A percentile compares a stretch with the other conserved stretches of the same genome.
phyloP scores from a whole-genome alignment of 1,139 yeast genomes.

The Pichia sp. region DNA sequence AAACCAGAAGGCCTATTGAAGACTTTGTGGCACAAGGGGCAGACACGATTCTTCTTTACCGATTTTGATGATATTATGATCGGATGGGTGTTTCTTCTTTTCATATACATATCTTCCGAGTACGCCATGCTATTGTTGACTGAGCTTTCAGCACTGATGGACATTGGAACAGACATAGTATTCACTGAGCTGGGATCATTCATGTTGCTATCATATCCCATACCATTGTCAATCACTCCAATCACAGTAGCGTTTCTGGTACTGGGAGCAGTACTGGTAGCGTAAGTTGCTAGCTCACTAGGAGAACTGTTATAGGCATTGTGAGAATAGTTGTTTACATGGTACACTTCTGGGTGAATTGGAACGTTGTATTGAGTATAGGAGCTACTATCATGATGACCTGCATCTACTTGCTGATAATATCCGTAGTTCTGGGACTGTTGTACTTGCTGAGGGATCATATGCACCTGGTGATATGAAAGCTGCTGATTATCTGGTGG shows the following conservation, averaged over 20 bases:
- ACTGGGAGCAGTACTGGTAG: not conserved
- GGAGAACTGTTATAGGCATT: not conserved
- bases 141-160: not conserved
- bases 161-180: not conserved
- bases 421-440: slow-evolving; percentile 3
- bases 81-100: slow-evolving; percentile 8
- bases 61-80: not conserved
- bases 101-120: not conserved
- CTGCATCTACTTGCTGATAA: not conserved
- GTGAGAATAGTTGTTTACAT: slow-evolving; percentile 1
- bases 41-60: slow-evolving; percentile 36
- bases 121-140: slow-evolving; percentile 1
- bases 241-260: not conserved
- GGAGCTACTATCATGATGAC: not conserved
- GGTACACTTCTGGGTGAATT: slow-evolving; percentile 2
- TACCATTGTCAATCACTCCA: not conserved
- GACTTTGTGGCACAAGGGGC: slow-evolving; percentile 68
- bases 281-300: not conserved
- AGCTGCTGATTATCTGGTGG: not conserved
- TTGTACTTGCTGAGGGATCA: not conserved
- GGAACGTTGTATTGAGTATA: not conserved
- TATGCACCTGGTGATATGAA: not conserved
- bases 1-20: slow-evolving; percentile 80
- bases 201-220: not conserved
- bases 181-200: not conserved